A percentile compares a stretch with the other conserved stretches of the same genome.
These are phyloP conservation scores for Penicillium egyptiacum DNA, from an alignment of 495 filamentous ascomycete genomes.

Conservation along the genomic window DNA sequence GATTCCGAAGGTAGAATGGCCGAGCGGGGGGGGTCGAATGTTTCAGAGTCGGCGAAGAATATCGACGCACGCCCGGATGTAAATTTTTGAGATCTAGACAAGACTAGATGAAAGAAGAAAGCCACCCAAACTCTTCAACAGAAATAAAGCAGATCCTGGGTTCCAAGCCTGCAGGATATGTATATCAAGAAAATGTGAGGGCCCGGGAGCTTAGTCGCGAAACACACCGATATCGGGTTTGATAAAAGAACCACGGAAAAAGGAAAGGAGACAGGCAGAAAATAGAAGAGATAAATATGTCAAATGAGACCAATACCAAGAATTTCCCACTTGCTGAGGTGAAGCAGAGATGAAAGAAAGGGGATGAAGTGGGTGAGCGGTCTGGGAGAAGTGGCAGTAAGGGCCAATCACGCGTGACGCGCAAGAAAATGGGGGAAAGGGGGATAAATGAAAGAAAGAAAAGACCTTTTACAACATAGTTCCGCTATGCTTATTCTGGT, in stretches of 20 bases:
- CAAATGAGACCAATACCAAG: slow-evolving; percentile 1
- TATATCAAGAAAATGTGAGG: slow-evolving; percentile 23
- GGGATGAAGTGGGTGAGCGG: slow-evolving; percentile 26
- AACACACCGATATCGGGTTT: slow-evolving; percentile 10
- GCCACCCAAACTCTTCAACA: background rate
- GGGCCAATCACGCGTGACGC: slow-evolving; percentile 26
- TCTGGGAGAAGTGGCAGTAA: slow-evolving; percentile 23
- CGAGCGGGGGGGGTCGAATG: slow-evolving; percentile 23
- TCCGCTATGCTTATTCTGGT: slow-evolving; percentile 8
- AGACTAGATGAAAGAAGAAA: background rate
- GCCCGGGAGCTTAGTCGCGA: slow-evolving; percentile 18
- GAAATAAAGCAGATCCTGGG: background rate
- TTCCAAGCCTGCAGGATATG: slow-evolving; percentile 15
- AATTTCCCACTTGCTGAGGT: background rate
- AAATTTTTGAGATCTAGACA: slow-evolving; percentile 1
- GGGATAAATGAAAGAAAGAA: slow-evolving; percentile 9
- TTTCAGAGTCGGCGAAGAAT: slow-evolving; percentile 12
- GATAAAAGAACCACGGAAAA: background rate
- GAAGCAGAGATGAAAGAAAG: slow-evolving; percentile 23
- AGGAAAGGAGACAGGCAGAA: background rate
- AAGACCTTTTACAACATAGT: background rate
- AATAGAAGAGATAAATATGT: slow-evolving; percentile 10
- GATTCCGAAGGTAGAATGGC: slow-evolving; percentile 22
- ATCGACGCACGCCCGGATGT: slow-evolving; percentile 8
- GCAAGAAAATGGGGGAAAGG: slow-evolving; percentile 12